Evolutionary conservation across 2,329 filamentous ascomycete species (phyloP).

Genomic region (Scedosporium aurantiacum): DNA sequence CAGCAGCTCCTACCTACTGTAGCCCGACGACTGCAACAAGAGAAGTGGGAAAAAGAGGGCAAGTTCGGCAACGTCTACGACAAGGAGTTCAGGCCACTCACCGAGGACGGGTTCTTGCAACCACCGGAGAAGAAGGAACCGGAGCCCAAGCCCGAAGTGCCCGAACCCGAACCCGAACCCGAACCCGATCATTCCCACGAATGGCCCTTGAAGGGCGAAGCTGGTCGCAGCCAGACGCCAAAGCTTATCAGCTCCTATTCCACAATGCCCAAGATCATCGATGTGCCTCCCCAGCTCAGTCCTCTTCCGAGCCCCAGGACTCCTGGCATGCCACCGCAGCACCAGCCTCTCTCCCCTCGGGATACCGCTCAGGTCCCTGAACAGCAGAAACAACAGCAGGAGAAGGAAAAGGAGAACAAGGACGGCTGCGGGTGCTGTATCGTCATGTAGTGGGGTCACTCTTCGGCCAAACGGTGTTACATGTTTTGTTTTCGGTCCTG

Average conservation of each 20-base stretch:
- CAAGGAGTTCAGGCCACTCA: slow-evolving; percentile 75
- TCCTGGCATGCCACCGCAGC: slow-evolving; percentile 17
- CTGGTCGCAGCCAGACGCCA: slow-evolving; percentile 21
- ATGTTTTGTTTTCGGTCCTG: slow-evolving; percentile 4
- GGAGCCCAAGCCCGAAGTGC: slow-evolving; percentile 16
- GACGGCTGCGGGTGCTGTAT: slow-evolving; percentile 39
- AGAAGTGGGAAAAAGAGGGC: slow-evolving; percentile 89
- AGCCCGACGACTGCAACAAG: slow-evolving; percentile 79
- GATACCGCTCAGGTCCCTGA: slow-evolving; percentile 8
- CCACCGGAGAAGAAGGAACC: slow-evolving; percentile 25
- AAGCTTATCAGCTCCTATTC: slow-evolving; percentile 45
- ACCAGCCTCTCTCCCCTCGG: slow-evolving; percentile 6
- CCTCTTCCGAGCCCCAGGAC: slow-evolving; percentile 34
- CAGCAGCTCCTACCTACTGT: slow-evolving; percentile 94
- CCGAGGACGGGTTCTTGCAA: slow-evolving; percentile 45
- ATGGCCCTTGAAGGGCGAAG: slow-evolving; percentile 47
- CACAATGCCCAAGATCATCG: slow-evolving; percentile 50
- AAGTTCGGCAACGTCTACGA: slow-evolving; percentile 79
- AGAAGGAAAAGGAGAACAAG: slow-evolving; percentile 25
- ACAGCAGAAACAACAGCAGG: slow-evolving; percentile 11
- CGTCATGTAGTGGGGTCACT: slow-evolving; percentile 30
- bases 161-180: slow-evolving; percentile 4
- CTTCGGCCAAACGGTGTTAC: slow-evolving; percentile 2
- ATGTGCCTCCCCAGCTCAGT: slow-evolving; percentile 20
- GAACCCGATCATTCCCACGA: slow-evolving; percentile 23